phyloP scores from a whole-genome alignment of 2,329 filamentous ascomycete genomes.

The Biscogniauxia mediterranea region DNA sequence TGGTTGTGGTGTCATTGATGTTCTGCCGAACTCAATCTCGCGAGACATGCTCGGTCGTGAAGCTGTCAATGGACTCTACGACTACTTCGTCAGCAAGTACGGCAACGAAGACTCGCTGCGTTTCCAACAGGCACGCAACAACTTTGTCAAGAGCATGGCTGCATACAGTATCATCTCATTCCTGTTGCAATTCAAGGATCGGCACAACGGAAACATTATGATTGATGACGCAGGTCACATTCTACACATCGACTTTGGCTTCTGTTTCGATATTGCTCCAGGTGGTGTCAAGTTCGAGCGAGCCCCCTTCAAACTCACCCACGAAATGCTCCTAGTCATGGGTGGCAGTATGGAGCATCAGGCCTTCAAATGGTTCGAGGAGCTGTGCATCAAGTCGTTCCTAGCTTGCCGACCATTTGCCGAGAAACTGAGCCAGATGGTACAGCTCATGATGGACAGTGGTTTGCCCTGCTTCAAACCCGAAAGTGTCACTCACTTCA shows the following conservation, averaged over 20 bases:
- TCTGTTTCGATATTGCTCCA: constrained; percentile 98
- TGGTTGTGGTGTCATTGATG: constrained; percentile 96
- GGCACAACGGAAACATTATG: constrained; percentile 99
- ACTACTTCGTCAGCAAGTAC: constrained; percentile 97
- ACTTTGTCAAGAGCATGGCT: constrained; percentile 99
- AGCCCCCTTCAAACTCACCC: constrained; percentile 95
- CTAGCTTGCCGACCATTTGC: constrained; percentile 81
- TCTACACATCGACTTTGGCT: constrained; percentile 97
- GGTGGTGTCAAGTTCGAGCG: constrained; percentile 97
- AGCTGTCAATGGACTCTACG: constrained; percentile 95
- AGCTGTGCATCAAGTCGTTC: constrained; percentile 94
- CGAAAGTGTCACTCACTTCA: constrained; percentile 89
- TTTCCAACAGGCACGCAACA: constrained; percentile 92
- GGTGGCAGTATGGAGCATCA: constrained; percentile 82
- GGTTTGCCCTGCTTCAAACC: constrained; percentile 98
- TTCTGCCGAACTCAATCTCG: constrained; percentile 95
- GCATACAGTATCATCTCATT: constrained; percentile 97
- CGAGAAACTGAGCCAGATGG: constrained; percentile 85
- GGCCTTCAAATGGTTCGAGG: constrained; percentile 93
- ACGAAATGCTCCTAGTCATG: constrained; percentile 99
- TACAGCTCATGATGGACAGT: constrained; percentile 92
- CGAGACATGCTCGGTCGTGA: constrained; percentile 98
- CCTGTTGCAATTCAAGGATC: constrained; percentile 96
- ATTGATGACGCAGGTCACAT: constrained; percentile 96
- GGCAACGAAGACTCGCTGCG: constrained; percentile 92